A percentile compares a stretch with the other conserved stretches of the same genome.
These are phyloP conservation scores for Lipomyces spencermartinsiae DNA, from an alignment of 805 yeast species.

Conservation along the genomic window DNA sequence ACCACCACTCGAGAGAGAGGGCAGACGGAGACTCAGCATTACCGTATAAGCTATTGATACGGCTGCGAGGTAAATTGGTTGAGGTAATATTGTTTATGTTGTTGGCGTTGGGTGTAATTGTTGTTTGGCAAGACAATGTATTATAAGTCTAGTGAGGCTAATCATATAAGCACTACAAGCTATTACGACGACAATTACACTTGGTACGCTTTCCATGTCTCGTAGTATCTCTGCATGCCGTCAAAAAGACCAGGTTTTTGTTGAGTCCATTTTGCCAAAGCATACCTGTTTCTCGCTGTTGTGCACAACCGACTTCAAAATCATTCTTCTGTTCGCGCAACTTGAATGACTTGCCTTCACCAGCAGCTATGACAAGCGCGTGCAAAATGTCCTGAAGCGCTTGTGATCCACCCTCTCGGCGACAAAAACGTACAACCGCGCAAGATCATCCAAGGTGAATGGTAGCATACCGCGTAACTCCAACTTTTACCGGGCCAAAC, in stretches of 20 bases:
- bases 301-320: slow-evolving; percentile 21
- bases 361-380: slow-evolving; percentile 22
- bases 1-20: slow-evolving; percentile 83
- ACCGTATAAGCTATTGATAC: slow-evolving; percentile 2
- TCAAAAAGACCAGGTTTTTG: slow-evolving; percentile 27
- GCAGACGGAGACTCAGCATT: slow-evolving; percentile 50
- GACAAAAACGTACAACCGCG: slow-evolving; percentile 26
- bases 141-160: background rate
- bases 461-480: slow-evolving; percentile 22
- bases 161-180: too few species aligned
- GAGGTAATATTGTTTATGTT: background rate
- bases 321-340: slow-evolving; percentile 20
- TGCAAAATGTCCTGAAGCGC: too few species aligned
- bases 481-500: slow-evolving; percentile 26
- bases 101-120: background rate
- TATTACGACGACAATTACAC: slow-evolving; percentile 2
- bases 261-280: slow-evolving; percentile 25
- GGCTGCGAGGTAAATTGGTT: background rate
- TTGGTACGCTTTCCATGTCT: slow-evolving; percentile 22
- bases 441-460: slow-evolving; percentile 29
- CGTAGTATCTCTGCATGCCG: slow-evolving; percentile 30
- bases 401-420: too few species aligned
- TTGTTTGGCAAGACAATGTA: background rate
- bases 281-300: slow-evolving; percentile 12
- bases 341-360: slow-evolving; percentile 15